Base-by-base conservation (phyloP, 768 basidiomycete species). In the Erythrobasidium yunnanense region DNA sequence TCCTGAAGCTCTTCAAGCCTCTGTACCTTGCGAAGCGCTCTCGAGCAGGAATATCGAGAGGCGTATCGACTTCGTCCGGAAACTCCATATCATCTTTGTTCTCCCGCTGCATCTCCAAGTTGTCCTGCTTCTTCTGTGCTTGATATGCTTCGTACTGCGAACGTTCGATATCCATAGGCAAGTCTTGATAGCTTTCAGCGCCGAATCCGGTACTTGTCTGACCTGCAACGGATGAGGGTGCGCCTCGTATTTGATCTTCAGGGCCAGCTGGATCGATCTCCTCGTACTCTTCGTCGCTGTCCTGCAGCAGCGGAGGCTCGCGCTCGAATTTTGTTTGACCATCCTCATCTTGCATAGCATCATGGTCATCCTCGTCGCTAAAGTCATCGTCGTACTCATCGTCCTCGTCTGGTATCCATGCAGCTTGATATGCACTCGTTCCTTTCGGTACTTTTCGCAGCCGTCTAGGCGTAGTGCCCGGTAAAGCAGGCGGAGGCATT, bases 51-150 rank as follows among this genome's bases (percentile, higher is more conserved):
- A 85, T 78, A 65, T 96, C 87, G 69, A 84, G 83, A 0, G 93
- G 93, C 0, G 95, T 97, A 72, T 97, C 92, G 11, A 93, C 81
- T 75, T 99, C 93, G 73, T 99, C 93, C 0, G 93, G 93, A 77
- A 96, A 99, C n/a, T 82, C 80, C 25, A 83, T 77, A 70, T 95
- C 88, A 55, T 88, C 85, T 35, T 84, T 82, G 71, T 89, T 87
- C 76, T 88, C 87, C 18, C 83, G 81, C 55, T 83, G 80, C 58
- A 85, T 84, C 46, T 70, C 69, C 56, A 63, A 11, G 17, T 20
- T 25, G 22, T 38, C 42, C 25, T 70, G 66, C 69, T 74, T 70
- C 8, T 75, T 69, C 46, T 74, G 67, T 52, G 73, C 70, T 53
- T 76, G 71, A 71, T 77, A 77, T 30, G 73, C 68, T 47, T 69